phyloP scores from a whole-genome alignment of 2,329 filamentous ascomycete genomes.

The Colletotrichum magnum region DNA sequence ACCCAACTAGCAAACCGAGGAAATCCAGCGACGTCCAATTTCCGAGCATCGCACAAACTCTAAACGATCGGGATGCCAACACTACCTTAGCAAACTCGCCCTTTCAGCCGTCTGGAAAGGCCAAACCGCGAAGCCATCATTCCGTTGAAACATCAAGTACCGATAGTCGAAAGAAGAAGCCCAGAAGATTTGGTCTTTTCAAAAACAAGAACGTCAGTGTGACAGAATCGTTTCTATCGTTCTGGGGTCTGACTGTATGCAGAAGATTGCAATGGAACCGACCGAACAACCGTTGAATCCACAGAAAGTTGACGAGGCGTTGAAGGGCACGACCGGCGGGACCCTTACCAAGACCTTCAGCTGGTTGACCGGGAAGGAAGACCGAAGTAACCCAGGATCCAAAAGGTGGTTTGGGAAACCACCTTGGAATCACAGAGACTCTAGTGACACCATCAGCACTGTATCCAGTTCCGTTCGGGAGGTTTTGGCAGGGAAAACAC shows the following conservation, averaged over 20 bases:
- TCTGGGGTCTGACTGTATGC: not conserved
- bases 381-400: not conserved
- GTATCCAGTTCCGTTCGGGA: conserved; percentile 59
- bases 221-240: not conserved
- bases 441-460: conserved; percentile 54
- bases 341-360: conserved; percentile 15
- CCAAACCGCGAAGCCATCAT: not conserved
- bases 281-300: not conserved
- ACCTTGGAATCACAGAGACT: conserved; percentile 58
- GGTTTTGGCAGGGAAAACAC: conserved; percentile 54
- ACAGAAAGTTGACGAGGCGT: not conserved
- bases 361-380: conserved; percentile 30
- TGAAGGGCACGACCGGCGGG: not conserved
- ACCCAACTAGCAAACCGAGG: conserved; percentile 37
- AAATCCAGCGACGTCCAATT: not conserved
- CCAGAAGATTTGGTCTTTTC: conserved; percentile 14
- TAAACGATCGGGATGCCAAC: conserved; percentile 12
- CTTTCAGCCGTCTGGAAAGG: not conserved
- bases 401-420: conserved; percentile 44
- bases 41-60: conserved; percentile 27
- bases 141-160: conserved; percentile 2
- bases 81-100: not conserved
- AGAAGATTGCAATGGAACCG: conserved; percentile 1
- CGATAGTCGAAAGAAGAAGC: conserved; percentile 8
- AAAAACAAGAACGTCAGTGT: conserved; percentile 14